Evolutionary conservation across 768 basidiomycete genomes (phyloP), one percentile per base, ranked within the genome.

Genomic region (Leccinum rimulosum): DNA sequence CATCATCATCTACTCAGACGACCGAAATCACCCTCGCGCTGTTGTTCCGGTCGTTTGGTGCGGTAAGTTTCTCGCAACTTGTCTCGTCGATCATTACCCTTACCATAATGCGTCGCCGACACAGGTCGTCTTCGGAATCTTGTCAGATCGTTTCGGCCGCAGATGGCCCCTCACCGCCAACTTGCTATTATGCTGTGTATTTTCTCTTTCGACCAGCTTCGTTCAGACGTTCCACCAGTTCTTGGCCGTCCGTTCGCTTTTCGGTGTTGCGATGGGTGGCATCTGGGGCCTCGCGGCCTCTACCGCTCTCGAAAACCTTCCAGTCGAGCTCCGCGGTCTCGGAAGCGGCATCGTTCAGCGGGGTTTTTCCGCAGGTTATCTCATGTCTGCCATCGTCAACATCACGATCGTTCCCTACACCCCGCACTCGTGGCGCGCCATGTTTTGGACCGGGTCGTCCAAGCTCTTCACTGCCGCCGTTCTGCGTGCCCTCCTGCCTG

Each of bases 101-200:
- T 2, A 49, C 48, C 7, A 55, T 22, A 47, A 10, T 43, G 38
- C 50, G 31, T 57, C 27, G 30, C 33, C 17, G 30, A 48, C 55
- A 4, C n/a, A 76, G 76, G 51, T 92, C 51, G 73, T 93, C 61
- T 95, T 97, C 64, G 94, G 93, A 50, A 71, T 94, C 52, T 63
- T 88, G 28, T 91, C 89, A 3, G 96, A 97, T 71, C 85, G 95
- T 4, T 97, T 78, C 72, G 95, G 95, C 1, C 83, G 95, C 50
- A 95, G 95, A 79, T 98, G 93, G 93, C 94, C 95, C 2, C 80
- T 95, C 9, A 85, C 95, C 19, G 61, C 66, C 66, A 95, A 95
- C 69, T 77, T 95, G 19, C 56, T 93, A 35, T 70, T 94, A 50
- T 83, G 93, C 60, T 79, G 83, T 15, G 68, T 82, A 6, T 84